phyloP scores from a whole-genome alignment of 2,329 filamentous ascomycete genomes.

The Colletotrichum salicis region DNA sequence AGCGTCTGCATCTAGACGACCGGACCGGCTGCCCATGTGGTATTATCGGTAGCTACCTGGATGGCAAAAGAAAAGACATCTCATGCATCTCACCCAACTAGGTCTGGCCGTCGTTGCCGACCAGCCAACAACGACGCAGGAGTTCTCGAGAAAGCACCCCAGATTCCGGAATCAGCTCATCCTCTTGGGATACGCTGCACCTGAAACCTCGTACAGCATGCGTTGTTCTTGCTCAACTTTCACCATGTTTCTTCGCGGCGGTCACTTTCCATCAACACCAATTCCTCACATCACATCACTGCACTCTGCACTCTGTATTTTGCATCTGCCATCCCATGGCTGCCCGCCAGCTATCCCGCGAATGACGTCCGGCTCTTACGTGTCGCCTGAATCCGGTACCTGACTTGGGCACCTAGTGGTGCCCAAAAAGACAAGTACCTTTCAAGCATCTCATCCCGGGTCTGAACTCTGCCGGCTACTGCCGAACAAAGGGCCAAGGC shows the following conservation, averaged over 20 bases:
- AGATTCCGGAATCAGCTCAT: not conserved
- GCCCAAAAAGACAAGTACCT: constrained; percentile 10
- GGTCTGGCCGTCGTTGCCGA: not conserved
- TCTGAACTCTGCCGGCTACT: constrained; percentile 18
- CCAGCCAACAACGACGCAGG: not conserved
- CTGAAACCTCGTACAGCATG: not conserved
- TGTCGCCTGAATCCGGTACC: not conserved
- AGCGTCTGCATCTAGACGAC: not conserved
- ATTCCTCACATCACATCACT: not conserved
- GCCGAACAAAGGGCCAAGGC: constrained; percentile 19
- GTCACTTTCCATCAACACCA: not conserved
- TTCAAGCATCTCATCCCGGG: constrained; percentile 7
- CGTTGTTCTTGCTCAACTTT: not conserved
- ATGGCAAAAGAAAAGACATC: not conserved
- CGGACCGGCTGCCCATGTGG: not conserved
- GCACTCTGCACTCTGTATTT: too few species aligned
- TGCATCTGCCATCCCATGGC: not conserved
- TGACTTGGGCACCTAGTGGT: not conserved
- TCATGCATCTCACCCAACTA: not conserved
- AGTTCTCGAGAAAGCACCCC: not conserved
- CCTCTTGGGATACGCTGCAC: not conserved
- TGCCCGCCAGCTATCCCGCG: not conserved
- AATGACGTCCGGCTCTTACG: constrained; percentile 12
- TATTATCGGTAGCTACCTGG: not conserved
- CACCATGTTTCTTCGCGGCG: not conserved